A percentile compares a stretch with the other conserved stretches of the same genome.
Evolutionary conservation across 495 filamentous ascomycete species (phyloP).

Genomic region (Friedmanniomyces endolithicus): DNA sequence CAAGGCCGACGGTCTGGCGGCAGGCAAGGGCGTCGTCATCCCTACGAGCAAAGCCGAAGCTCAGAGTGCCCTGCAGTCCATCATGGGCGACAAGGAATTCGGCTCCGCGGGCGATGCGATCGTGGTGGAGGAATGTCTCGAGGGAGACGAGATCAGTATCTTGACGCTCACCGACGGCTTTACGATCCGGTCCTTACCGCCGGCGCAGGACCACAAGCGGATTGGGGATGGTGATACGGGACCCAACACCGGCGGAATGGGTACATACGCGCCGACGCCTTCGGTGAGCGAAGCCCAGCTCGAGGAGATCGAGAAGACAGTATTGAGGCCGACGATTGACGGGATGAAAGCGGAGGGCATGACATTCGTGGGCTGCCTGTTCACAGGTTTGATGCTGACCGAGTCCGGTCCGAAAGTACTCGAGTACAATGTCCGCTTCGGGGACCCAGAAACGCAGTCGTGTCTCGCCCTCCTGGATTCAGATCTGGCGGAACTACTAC

Average conservation of each 20-base stretch:
- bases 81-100: conserved; percentile 83
- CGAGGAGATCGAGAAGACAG: conserved; percentile 63
- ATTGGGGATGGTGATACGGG: conserved; percentile 84
- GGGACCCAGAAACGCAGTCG: conserved; percentile 93
- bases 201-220: conserved; percentile 93
- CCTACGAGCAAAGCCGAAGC: conserved; percentile 71
- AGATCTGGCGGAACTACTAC: conserved; percentile 82
- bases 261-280: conserved; percentile 75
- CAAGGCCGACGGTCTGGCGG: conserved; percentile 78
- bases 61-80: conserved; percentile 64
- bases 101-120: conserved; percentile 81
- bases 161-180: conserved; percentile 84
- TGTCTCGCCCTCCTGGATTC: conserved; percentile 75
- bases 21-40: conserved; percentile 86
- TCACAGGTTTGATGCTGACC: conserved; percentile 95
- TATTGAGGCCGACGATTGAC: conserved; percentile 80
- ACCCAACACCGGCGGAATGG: conserved; percentile 96
- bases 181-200: conserved; percentile 69
- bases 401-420: conserved; percentile 72
- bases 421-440: conserved; percentile 95
- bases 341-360: conserved; percentile 71
- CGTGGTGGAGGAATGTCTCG: conserved; percentile 89
- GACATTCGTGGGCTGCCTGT: conserved; percentile 77
- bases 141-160: conserved; percentile 85
- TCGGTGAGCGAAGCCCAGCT: conserved; percentile 65